Evolutionary conservation across 1,284 basidiomycete species (phyloP), one percentile per base, ranked within the genome.

Genomic region (Rhodotorula sp.): DNA sequence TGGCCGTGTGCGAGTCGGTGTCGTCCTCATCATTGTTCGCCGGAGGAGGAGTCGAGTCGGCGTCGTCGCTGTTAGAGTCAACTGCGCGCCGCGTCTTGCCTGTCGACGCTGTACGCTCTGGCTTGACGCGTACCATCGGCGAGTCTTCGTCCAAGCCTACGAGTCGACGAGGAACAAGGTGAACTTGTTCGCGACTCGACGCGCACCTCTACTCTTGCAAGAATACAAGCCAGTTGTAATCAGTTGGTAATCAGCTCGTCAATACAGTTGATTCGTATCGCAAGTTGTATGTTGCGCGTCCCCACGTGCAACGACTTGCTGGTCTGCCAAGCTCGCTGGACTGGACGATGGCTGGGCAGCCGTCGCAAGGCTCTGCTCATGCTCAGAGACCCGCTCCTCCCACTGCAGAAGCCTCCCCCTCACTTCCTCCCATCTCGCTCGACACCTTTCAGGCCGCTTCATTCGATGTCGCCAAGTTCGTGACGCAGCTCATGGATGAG

Each of bases 381-480:
- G 36, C 55, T 17, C 34, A 39, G 27, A n/a, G 36, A 39, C 55
- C 36, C 29, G 30, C n/a, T 15, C 39, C 39, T 44, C 13, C 39
- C 11, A 44, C 13, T 17, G 39, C 39, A 44, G 39, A 17, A 44
- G 39, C 13, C 39, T 44, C 39, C 11, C 22, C 49, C n/a, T 51
- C 49, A 27, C 58, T 36, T 15, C 32, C 56, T 11, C 44, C 63
- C 36, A 68, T 76, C 60, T 68, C 71, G 60, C 72, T 77, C 60
- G 72, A 69, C 29, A 72, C 72, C 44, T 77, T 77, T 62, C 67
- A 73, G 59, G 60, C 67, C 13, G 51, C 71, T 20, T 56, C 69
- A 29, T 77, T 77, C 64, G 74, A 76, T 56, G 76, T 77, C 47
- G 39, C 64, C 6, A 48, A 49, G 10, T 72, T 77, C 52, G 76